A percentile compares a stretch with the other conserved stretches of the same genome.
Conservation (phyloP, 2,329 filamentous ascomycete species). For the Beauveria sp. region DNA sequence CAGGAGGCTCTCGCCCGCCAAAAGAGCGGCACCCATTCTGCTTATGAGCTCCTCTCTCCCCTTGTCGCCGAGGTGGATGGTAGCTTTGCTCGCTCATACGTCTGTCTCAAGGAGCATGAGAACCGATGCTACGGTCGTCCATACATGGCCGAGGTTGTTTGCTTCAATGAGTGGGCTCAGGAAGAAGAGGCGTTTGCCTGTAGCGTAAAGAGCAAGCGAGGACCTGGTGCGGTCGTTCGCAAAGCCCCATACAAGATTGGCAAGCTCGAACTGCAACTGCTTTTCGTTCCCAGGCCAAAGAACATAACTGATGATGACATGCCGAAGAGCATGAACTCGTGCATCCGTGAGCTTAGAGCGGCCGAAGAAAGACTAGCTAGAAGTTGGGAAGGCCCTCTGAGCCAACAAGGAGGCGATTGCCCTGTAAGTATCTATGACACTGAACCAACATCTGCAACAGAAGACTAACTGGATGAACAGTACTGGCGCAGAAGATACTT, state of each 20-base stretch:
- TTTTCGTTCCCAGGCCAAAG: conserved; percentile 91
- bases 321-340: conserved; percentile 99
- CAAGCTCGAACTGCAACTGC: conserved; percentile 85
- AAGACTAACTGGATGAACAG: conserved; percentile 35
- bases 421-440: conserved; percentile 57
- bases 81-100: conserved; percentile 88
- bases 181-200: conserved; percentile 72
- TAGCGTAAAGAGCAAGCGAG: conserved; percentile 91
- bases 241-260: conserved; percentile 94
- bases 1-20: conserved; percentile 59
- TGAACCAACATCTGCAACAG: conserved; percentile 28
- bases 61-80: conserved; percentile 76
- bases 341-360: conserved; percentile 85
- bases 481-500: conserved; percentile 98
- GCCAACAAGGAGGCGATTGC: conserved; percentile 96
- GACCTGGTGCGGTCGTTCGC: conserved; percentile 61
- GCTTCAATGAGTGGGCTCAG: conserved; percentile 97
- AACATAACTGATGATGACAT: conserved; percentile 86
- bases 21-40: conserved; percentile 56
- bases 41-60: conserved; percentile 82
- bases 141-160: conserved; percentile 79
- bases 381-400: conserved; percentile 81
- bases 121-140: conserved; percentile 79
- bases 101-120: conserved; percentile 91
- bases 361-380: conserved; percentile 73